A percentile compares a stretch with the other conserved stretches of the same genome.
Evolutionary conservation across 2,329 filamentous ascomycete species (phyloP).

Genomic region (Epichloe glyceriae): DNA sequence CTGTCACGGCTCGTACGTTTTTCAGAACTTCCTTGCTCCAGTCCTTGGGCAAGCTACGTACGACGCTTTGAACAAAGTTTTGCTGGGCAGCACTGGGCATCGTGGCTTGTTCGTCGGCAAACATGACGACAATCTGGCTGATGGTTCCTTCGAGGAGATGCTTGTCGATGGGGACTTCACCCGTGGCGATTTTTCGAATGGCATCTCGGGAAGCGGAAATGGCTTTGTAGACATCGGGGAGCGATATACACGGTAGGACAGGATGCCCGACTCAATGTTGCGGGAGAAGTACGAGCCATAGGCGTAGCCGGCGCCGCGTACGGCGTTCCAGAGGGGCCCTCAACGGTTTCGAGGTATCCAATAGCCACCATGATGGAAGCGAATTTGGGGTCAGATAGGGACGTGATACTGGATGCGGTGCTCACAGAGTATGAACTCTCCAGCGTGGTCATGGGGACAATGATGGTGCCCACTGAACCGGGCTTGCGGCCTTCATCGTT

Average conservation of each 20-base stretch:
- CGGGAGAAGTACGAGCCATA: slow-evolving; percentile 76
- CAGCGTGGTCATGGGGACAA: slow-evolving; percentile 83
- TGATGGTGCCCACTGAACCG: slow-evolving; percentile 58
- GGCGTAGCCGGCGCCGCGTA: slow-evolving; percentile 84
- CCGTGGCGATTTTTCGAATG: slow-evolving; percentile 61
- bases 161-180: slow-evolving; percentile 59
- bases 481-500: slow-evolving; percentile 62
- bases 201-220: slow-evolving; percentile 65
- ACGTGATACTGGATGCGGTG: slow-evolving; percentile 59
- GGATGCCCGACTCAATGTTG: slow-evolving; percentile 63
- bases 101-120: slow-evolving; percentile 81
- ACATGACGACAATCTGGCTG: slow-evolving; percentile 71
- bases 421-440: slow-evolving; percentile 84
- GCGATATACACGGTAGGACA: slow-evolving; percentile 79
- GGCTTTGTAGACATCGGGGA: slow-evolving; percentile 78
- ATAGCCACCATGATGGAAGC: slow-evolving; percentile 80
- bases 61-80: slow-evolving; percentile 71
- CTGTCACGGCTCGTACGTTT: slow-evolving; percentile 61
- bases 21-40: slow-evolving; percentile 68
- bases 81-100: slow-evolving; percentile 70
- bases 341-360: slow-evolving; percentile 82
- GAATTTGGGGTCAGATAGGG: slow-evolving; percentile 62
- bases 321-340: slow-evolving; percentile 86
- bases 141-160: slow-evolving; percentile 82
- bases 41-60: slow-evolving; percentile 61